Percentiles rank a stretch among this genome's conserved stretches.
These are phyloP conservation scores for Saprolegnia diclina DNA, from an alignment of 352 stramenopile genomes.

Conservation along the genomic window DNA sequence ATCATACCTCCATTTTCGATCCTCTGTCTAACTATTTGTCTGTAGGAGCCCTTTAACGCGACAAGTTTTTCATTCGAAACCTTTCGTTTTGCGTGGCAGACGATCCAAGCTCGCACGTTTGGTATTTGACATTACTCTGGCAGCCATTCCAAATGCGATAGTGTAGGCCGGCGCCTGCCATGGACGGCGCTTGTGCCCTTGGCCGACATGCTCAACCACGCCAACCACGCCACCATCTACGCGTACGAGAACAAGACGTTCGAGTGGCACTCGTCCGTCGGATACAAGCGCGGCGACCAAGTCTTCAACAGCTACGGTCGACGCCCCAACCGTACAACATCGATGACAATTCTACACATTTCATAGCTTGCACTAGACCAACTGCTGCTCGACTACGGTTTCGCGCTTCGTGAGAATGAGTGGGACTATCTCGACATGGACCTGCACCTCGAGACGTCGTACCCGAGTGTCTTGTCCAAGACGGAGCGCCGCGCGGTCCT, in stretches of 20 bases:
- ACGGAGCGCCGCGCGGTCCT: conserved; percentile 26
- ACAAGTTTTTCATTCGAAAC: conserved; percentile 33
- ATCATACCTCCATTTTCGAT: conserved; percentile 10
- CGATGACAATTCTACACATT: neutral
- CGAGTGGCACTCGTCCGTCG: conserved; percentile 58
- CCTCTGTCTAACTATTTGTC: neutral
- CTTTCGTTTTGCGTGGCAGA: conserved; percentile 85
- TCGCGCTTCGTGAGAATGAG: conserved; percentile 83
- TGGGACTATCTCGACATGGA: conserved; percentile 78
- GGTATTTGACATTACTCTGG: conserved; percentile 23
- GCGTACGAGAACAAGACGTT: conserved; percentile 70
- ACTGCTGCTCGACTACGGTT: conserved; percentile 91
- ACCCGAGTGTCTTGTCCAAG: conserved; percentile 33
- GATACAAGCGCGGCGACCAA: conserved; percentile 52
- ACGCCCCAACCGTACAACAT: conserved; percentile 50
- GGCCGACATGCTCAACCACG: conserved; percentile 89
- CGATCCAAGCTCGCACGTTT: conserved; percentile 88
- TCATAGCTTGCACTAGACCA: conserved; percentile 34
- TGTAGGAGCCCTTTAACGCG: conserved; percentile 11
- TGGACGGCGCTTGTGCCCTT: conserved; percentile 90
- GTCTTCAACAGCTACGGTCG: conserved; percentile 91
- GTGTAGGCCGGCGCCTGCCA: conserved; percentile 57
- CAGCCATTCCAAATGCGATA: neutral
- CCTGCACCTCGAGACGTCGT: neutral
- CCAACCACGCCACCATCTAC: conserved; percentile 87